Percentiles rank a stretch among this genome's conserved stretches.
phyloP scores from a whole-genome alignment of 2,329 filamentous ascomycete species.

The Dothidotthia symphoricarpi region DNA sequence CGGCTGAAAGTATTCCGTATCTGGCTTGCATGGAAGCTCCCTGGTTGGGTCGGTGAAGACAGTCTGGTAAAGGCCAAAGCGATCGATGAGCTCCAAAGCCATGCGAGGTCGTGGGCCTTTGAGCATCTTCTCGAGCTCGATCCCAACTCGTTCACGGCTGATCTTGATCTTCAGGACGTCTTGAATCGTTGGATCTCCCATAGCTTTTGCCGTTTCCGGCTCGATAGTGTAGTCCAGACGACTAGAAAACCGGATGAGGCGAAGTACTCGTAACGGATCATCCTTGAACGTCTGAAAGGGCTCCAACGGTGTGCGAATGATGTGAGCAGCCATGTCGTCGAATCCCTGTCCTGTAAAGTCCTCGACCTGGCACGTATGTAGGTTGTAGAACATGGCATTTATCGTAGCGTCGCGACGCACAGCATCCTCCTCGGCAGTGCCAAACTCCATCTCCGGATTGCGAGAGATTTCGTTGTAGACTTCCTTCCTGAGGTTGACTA shows the following conservation, averaged over 20 bases:
- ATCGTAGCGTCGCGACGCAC: conserved; percentile 86
- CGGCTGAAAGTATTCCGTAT: conserved; percentile 59
- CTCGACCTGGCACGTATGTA: conserved; percentile 75
- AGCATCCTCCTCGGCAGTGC: conserved; percentile 86
- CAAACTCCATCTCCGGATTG: conserved; percentile 91
- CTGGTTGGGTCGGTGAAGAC: conserved; percentile 69
- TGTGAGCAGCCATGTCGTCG: conserved; percentile 66
- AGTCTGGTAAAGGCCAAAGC: conserved; percentile 65
- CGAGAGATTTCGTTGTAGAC: conserved; percentile 85
- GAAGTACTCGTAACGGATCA: conserved; percentile 82
- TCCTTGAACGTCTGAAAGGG: conserved; percentile 92
- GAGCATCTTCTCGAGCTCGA: conserved; percentile 89
- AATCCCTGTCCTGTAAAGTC: conserved; percentile 78
- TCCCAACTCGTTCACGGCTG: conserved; percentile 82
- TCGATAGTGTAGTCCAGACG: conserved; percentile 79
- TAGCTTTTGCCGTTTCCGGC: conserved; percentile 63
- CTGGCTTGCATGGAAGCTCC: conserved; percentile 54
- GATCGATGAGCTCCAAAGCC: conserved; percentile 65
- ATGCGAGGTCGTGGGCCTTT: conserved; percentile 62
- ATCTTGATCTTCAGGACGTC: conserved; percentile 82
- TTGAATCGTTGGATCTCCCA: conserved; percentile 77
- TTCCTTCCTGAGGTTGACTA: conserved; percentile 92
- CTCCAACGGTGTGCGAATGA: conserved; percentile 82
- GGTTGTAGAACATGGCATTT: conserved; percentile 94
- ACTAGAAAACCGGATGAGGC: conserved; percentile 87